Conservation (phyloP, 495 filamentous ascomycete species). For the Tuber aestivum region DNA sequence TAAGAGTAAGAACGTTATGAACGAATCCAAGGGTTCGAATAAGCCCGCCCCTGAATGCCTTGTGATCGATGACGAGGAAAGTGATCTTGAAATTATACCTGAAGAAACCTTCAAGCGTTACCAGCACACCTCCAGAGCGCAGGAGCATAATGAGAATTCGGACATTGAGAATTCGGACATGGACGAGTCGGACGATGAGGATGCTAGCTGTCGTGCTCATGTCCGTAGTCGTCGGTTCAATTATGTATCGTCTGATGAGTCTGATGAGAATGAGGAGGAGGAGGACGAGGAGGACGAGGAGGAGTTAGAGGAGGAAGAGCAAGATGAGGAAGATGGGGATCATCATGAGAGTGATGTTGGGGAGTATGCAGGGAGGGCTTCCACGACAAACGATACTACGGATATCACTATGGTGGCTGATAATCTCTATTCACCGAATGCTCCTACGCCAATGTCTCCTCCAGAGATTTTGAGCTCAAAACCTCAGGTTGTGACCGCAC, state of each 20-base stretch:
- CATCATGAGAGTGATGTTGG: slow-evolving; percentile 11
- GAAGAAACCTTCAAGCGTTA: slow-evolving; percentile 23
- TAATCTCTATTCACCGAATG: slow-evolving; percentile 8
- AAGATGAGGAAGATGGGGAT: slow-evolving; percentile 20
- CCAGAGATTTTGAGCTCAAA: slow-evolving; percentile 34
- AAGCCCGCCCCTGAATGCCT: slow-evolving; percentile 22
- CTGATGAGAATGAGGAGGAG: slow-evolving; percentile 27
- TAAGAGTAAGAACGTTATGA: neutral
- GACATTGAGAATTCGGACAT: slow-evolving; percentile 5
- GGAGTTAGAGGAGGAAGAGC: slow-evolving; percentile 17
- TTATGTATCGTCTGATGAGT: slow-evolving; percentile 20
- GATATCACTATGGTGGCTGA: neutral
- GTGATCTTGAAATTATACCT: slow-evolving; percentile 36
- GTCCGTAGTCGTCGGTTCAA: neutral
- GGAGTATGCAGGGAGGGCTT: slow-evolving; percentile 6
- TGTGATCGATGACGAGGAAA: slow-evolving; percentile 16
- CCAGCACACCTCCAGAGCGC: slow-evolving; percentile 3
- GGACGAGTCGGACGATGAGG: slow-evolving; percentile 21
- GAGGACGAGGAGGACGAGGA: slow-evolving; percentile 23
- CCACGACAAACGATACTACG: neutral
- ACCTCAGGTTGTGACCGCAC: slow-evolving; percentile 8
- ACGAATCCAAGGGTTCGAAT: neutral
- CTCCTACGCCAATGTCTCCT: slow-evolving; percentile 19
- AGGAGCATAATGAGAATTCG: slow-evolving; percentile 2
- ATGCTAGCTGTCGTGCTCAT: neutral